phyloP scores from a whole-genome alignment of 2,329 filamentous ascomycete genomes.

The Samsoniella hepiali region DNA sequence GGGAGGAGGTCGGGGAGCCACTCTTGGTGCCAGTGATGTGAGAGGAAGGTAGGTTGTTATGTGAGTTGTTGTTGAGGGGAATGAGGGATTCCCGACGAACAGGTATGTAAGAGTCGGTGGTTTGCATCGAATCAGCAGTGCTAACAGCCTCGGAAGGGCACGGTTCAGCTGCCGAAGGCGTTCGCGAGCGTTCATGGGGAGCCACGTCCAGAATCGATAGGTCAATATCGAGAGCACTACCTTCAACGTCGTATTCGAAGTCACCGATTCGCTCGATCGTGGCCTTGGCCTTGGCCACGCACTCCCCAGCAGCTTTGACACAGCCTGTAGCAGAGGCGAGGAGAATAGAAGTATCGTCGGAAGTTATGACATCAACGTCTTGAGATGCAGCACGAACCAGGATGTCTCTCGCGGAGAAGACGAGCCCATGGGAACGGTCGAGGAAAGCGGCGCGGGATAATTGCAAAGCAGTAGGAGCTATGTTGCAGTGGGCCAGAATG shows the following conservation, averaged over 20 bases:
- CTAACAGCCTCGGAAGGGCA: constrained; percentile 36
- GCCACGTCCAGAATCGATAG: constrained; percentile 47
- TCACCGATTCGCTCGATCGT: constrained; percentile 87
- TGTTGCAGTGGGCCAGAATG: constrained; percentile 73
- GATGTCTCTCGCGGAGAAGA: constrained; percentile 76
- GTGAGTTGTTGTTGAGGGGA: constrained; percentile 61
- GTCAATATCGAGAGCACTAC: constrained; percentile 53
- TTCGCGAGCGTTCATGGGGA: constrained; percentile 32
- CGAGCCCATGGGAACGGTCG: constrained; percentile 73
- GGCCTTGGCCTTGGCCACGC: constrained; percentile 79
- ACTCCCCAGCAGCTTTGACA: constrained; percentile 86
- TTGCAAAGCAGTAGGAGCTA: constrained; percentile 63
- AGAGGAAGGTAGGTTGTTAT: constrained; percentile 62
- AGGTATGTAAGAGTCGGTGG: constrained; percentile 35
- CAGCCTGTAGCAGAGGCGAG: constrained; percentile 79
- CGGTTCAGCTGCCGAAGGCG: constrained; percentile 31
- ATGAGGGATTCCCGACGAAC: constrained; percentile 38
- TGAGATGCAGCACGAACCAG: constrained; percentile 66
- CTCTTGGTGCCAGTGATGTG: constrained; percentile 38
- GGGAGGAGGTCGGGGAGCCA: constrained; percentile 37
- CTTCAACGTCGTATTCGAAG: constrained; percentile 78
- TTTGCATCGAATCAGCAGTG: constrained; percentile 39
- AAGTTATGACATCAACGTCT: constrained; percentile 75
- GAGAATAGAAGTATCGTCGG: constrained; percentile 72
- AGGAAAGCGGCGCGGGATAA: constrained; percentile 74